Percentiles rank a stretch among this genome's conserved stretches.
These are phyloP conservation scores for Wallacemonas sp. DNA, from an alignment of 208 protist genomes.

Conservation along the genomic window DNA sequence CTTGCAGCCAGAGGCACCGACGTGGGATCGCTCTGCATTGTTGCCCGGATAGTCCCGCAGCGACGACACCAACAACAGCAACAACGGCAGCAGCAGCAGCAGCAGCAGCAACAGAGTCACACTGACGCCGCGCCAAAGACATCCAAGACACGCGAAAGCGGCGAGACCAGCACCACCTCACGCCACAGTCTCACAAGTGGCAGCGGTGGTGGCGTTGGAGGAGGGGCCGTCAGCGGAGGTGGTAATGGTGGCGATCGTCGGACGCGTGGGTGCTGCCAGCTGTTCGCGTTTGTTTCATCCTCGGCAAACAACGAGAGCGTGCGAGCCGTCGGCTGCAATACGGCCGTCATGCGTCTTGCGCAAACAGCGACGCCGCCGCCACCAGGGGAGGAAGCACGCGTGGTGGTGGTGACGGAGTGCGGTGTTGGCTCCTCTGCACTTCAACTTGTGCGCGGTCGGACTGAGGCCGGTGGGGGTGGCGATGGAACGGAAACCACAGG, in stretches of 20 bases:
- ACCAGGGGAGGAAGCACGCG: neutral
- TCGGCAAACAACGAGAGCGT: neutral
- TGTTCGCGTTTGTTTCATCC: constrained; percentile 1
- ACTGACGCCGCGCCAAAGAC: neutral
- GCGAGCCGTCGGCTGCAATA: neutral
- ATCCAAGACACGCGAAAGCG: neutral
- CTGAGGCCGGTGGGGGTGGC: neutral
- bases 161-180: neutral
- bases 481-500: neutral
- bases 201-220: too few species aligned
- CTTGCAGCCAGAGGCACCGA: too few species aligned
- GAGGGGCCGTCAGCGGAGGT: too few species aligned
- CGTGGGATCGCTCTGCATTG: too few species aligned
- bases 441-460: neutral
- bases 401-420: constrained; percentile 4
- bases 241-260: constrained; percentile 1
- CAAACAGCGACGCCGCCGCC: constrained; percentile 5
- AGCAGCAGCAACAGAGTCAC: neutral
- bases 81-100: neutral
- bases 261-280: neutral
- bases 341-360: constrained; percentile 24
- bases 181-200: neutral
- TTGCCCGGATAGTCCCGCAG: too few species aligned
- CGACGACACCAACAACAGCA: neutral
- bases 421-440: constrained; percentile 5